Percentiles rank a stretch among this genome's conserved stretches.
These are phyloP conservation scores for Coniochaeta pulveracea DNA, from an alignment of 2,329 filamentous ascomycete species.

Conservation along the genomic window DNA sequence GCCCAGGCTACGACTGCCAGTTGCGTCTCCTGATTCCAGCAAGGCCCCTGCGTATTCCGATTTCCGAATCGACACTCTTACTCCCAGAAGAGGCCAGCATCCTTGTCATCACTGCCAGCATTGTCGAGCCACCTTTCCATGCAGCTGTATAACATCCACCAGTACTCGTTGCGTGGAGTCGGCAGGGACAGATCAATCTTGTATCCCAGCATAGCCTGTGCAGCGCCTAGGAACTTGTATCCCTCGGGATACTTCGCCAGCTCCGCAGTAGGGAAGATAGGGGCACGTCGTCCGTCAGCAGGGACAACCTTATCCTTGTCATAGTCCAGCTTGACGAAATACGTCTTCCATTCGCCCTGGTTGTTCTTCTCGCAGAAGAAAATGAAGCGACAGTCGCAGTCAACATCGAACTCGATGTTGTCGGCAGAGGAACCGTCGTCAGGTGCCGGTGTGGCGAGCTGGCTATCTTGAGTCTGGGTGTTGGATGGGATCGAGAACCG, in stretches of 20 bases:
- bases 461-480: background rate
- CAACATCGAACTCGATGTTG: slow-evolving; percentile 30
- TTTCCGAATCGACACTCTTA: background rate
- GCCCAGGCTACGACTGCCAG: no score
- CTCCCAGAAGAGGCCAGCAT: slow-evolving; percentile 11
- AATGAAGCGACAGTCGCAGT: slow-evolving; percentile 38
- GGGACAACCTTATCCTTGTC: slow-evolving; percentile 38
- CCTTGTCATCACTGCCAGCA: slow-evolving; percentile 16
- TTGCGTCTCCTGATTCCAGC: no score
- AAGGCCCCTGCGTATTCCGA: no score
- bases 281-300: slow-evolving; percentile 27
- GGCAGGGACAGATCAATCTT: slow-evolving; percentile 27
- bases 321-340: slow-evolving; percentile 35
- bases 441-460: background rate
- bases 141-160: slow-evolving; percentile 28
- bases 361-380: slow-evolving; percentile 29
- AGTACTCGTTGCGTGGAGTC: slow-evolving; percentile 23
- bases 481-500: slow-evolving; percentile 22
- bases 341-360: slow-evolving; percentile 23
- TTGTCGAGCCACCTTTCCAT: slow-evolving; percentile 28
- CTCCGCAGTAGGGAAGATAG: slow-evolving; percentile 23
- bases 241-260: slow-evolving; percentile 29
- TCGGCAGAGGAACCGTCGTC: slow-evolving; percentile 8
- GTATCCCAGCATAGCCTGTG: slow-evolving; percentile 33
- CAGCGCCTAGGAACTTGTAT: slow-evolving; percentile 33